These are phyloP conservation scores for Picea glauca DNA, from an alignment of 75 land plant genomes.

Conservation along the genomic window DNA sequence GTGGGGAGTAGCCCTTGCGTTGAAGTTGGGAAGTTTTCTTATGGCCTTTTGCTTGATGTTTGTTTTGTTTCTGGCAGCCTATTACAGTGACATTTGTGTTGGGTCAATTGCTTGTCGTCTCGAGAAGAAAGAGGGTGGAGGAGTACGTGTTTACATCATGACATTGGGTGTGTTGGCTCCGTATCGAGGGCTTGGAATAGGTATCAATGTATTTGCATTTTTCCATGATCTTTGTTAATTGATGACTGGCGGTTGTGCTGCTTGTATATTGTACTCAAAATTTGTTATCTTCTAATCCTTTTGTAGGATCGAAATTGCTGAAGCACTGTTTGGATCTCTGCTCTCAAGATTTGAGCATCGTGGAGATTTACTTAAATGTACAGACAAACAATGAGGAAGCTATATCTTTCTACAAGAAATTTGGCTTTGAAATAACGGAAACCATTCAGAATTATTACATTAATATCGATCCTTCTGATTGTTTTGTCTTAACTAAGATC, in stretches of 20 bases:
- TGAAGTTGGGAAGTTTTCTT: neutral
- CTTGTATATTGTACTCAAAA: neutral
- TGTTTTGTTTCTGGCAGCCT: constrained; percentile 51
- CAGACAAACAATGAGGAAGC: constrained; percentile 97
- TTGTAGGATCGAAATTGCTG: constrained; percentile 80
- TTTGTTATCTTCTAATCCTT: constrained; percentile 6
- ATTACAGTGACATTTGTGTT: constrained; percentile 94
- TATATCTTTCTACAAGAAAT: constrained; percentile 84
- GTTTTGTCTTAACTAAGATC: constrained; percentile 67
- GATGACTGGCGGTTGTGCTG: neutral
- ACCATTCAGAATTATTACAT: constrained; percentile 89
- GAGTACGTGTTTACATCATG: constrained; percentile 84
- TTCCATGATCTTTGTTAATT: neutral
- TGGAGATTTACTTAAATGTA: constrained; percentile 91
- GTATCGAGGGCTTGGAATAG: constrained; percentile 90
- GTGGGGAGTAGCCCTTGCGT: neutral
- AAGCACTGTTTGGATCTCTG: constrained; percentile 75
- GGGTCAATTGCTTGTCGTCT: constrained; percentile 96
- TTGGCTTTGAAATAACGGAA: constrained; percentile 86
- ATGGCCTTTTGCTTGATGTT: neutral
- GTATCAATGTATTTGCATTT: constrained; percentile 29
- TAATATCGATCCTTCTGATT: constrained; percentile 92
- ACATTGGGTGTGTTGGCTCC: constrained; percentile 96
- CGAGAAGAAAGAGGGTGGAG: constrained; percentile 87
- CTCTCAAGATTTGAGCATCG: constrained; percentile 53